These are phyloP conservation scores for Cryptococcus amylolentus DNA, from an alignment of 1,284 basidiomycete species.

Conservation along the genomic window DNA sequence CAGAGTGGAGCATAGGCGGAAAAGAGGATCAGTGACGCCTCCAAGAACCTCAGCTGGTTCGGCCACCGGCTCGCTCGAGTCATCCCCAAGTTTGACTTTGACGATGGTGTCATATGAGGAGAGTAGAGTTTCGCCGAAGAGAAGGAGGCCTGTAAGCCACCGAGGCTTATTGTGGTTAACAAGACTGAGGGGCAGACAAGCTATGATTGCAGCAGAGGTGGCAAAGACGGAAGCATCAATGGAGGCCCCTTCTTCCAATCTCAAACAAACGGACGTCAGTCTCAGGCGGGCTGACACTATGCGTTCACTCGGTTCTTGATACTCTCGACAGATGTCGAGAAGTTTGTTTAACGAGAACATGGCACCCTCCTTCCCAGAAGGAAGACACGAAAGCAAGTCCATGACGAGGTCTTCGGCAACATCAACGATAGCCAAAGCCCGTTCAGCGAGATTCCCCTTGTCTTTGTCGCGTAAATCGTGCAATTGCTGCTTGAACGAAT, in stretches of 20 bases:
- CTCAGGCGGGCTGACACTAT: slow-evolving; percentile 75
- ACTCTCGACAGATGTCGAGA: slow-evolving; percentile 10
- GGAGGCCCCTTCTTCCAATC: background rate
- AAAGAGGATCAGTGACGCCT: background rate
- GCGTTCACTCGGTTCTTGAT: slow-evolving; percentile 55
- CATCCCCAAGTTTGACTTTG: slow-evolving; percentile 45
- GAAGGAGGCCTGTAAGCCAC: slow-evolving; percentile 79
- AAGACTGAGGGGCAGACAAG: slow-evolving; percentile 57
- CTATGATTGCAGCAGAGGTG: slow-evolving; percentile 60
- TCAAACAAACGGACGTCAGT: slow-evolving; percentile 69
- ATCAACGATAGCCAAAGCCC: slow-evolving; percentile 76
- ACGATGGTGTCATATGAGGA: slow-evolving; percentile 69
- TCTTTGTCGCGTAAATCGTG: slow-evolving; percentile 61
- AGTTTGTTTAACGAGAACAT: slow-evolving; percentile 25
- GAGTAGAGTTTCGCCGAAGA: slow-evolving; percentile 73
- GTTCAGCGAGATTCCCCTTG: slow-evolving; percentile 62
- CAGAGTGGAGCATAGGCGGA: background rate
- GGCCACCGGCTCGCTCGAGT: background rate
- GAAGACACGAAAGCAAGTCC: slow-evolving; percentile 77
- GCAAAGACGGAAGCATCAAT: slow-evolving; percentile 15
- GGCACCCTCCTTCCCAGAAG: slow-evolving; percentile 46
- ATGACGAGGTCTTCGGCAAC: slow-evolving; percentile 83
- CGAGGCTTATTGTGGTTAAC: slow-evolving; percentile 54
- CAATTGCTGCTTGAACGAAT: background rate
- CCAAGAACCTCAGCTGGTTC: no score